Evolutionary conservation across 805 yeast species (phyloP).

Genomic region (Dipodascus albidus): DNA sequence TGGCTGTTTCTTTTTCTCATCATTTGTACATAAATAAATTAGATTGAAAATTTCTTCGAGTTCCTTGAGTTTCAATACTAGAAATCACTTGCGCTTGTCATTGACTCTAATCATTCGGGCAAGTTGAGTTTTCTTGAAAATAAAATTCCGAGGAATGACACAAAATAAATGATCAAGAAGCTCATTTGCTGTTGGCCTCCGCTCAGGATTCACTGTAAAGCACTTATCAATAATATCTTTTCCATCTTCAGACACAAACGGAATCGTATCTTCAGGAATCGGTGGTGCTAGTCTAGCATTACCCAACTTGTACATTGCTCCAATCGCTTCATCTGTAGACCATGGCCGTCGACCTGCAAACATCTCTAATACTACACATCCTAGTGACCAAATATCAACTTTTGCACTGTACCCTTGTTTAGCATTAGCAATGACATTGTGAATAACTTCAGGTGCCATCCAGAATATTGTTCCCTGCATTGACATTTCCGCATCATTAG

Average conservation of each 20-base stretch:
- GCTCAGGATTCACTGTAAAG: constrained; percentile 66
- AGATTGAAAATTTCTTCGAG: no score
- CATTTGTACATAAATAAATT: background rate
- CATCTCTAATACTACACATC: constrained; percentile 96
- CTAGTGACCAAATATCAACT: constrained; percentile 96
- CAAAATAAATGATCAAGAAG: constrained; percentile 47
- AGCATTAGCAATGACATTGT: constrained; percentile 58
- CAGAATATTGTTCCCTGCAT: constrained; percentile 98
- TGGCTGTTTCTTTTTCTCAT: background rate
- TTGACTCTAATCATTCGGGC: constrained; percentile 8
- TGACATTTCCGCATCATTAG: constrained; percentile 89
- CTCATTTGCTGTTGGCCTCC: constrained; percentile 75
- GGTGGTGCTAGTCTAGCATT: constrained; percentile 88
- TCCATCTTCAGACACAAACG: constrained; percentile 52
- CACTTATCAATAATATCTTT: constrained; percentile 64
- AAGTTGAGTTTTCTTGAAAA: background rate
- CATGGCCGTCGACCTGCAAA: constrained; percentile 96
- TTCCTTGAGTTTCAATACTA: no score
- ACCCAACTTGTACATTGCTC: constrained; percentile 85
- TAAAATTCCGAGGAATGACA: constrained; percentile 4
- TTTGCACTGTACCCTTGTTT: constrained; percentile 94
- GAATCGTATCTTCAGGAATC: constrained; percentile 77
- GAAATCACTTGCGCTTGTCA: constrained; percentile 17
- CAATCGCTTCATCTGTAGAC: constrained; percentile 90
- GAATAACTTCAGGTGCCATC: constrained; percentile 99